A percentile compares a stretch with the other conserved stretches of the same genome.
phyloP scores from a whole-genome alignment of 2,329 filamentous ascomycete genomes.

The Aspergillus chevalieri region DNA sequence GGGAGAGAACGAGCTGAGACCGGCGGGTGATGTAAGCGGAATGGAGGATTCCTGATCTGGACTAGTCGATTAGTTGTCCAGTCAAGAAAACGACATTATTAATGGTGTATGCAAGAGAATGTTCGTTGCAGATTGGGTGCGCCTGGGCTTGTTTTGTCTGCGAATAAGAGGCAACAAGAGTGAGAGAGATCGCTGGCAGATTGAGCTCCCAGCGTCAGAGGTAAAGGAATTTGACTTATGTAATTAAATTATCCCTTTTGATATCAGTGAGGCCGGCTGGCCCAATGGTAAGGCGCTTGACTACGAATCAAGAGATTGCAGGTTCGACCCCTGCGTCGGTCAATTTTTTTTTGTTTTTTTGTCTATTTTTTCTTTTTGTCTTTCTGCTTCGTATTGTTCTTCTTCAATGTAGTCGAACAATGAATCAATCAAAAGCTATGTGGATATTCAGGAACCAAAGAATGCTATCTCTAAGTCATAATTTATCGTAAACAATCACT shows the following conservation, averaged over 20 bases:
- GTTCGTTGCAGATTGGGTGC: background rate
- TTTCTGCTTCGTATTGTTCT: background rate
- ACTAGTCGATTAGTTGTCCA: background rate
- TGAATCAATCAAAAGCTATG: background rate
- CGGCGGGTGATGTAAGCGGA: slow-evolving; percentile 16
- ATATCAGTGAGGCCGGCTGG: slow-evolving; percentile 24
- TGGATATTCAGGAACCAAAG: background rate
- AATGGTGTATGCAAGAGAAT: background rate
- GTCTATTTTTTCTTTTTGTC: background rate
- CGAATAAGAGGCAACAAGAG: background rate
- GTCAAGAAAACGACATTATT: background rate
- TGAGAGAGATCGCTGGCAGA: background rate
- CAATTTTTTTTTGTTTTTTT: slow-evolving; percentile 8
- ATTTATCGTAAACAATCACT: slow-evolving; percentile 18
- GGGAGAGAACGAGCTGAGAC: slow-evolving; percentile 4
- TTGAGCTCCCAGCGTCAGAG: background rate
- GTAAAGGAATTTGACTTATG: background rate
- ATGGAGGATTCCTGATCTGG: background rate
- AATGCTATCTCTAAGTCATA: background rate
- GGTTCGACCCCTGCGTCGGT: slow-evolving; percentile 41
- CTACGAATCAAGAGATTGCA: slow-evolving; percentile 49
- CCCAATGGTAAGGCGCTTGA: slow-evolving; percentile 49
- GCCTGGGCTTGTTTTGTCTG: background rate
- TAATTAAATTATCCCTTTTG: too few species aligned
- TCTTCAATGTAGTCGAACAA: background rate